Base-by-base conservation (phyloP, 2,329 filamentous ascomycete genomes). In the Aspergillus sp. region DNA sequence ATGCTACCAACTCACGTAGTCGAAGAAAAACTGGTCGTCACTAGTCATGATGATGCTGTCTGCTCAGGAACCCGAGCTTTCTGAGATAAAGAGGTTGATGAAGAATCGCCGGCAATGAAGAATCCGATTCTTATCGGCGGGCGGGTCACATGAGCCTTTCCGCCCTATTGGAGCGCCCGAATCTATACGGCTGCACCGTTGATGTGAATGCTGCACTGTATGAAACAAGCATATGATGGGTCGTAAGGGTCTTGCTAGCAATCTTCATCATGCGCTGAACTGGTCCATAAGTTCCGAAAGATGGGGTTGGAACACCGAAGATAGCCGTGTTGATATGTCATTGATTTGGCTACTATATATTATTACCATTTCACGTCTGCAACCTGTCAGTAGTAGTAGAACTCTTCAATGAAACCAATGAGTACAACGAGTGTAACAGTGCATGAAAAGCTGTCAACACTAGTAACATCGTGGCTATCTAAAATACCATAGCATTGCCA, bases 21-120 rank as follows among this genome's bases (percentile, higher is more conserved):
- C 89, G 66, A 92, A 80, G 72, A 93, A 89, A 70, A 90, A 87
- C 78, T 91, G 88, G 73, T 92, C 90, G 74, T 93, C 89, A 73
- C 86, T 87, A 66, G 90, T 89, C 90, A 94, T 94, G 66, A 72
- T 84, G 76, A 60, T 51, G 7, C 47, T 17, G 27, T 49, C 41
- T 21, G 39, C 52, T 41, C 15, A 27, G 58, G 55, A 52, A 32
- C 10, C 21, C 54, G 51, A 44, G 42, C 32, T 36, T 17, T 17
- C 38, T 38, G 50, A 51, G 49, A 39, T 21, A 19, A 41, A 39
- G 38, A 50, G 30, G 17, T 48, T 48, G 58, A 63, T 59, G 51
- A 61, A 60, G 44, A 44, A 48, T 58, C 23, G 5, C 13, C 21
- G 58, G 21, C 47, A 36, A 55, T 55, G 42, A 32, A 55, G 53